phyloP scores from a whole-genome alignment of 2,329 filamentous ascomycete species.

The Trichoderma sp. region DNA sequence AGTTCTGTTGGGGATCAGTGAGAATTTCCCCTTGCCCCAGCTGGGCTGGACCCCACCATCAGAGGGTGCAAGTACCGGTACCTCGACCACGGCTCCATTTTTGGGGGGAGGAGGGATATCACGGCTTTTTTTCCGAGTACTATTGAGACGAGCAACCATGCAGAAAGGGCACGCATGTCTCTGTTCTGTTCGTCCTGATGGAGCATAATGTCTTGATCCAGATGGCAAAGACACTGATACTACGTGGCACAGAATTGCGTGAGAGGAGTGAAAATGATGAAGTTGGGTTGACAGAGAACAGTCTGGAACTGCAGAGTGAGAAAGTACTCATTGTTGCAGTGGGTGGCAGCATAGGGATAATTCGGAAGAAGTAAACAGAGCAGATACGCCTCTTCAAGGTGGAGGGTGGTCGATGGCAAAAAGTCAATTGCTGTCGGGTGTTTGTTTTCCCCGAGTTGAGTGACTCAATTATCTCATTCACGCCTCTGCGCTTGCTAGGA shows the following conservation, averaged over 20 bases:
- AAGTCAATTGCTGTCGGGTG: background rate
- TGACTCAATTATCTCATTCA: background rate
- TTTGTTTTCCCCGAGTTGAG: slow-evolving; percentile 4
- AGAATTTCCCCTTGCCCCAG: slow-evolving; percentile 28
- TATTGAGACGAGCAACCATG: slow-evolving; percentile 23
- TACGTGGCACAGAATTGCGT: background rate
- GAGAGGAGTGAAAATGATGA: background rate
- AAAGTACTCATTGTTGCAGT: no score
- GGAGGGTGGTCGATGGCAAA: background rate
- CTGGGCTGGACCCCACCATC: slow-evolving; percentile 21
- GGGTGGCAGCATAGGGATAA: no score
- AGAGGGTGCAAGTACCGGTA: slow-evolving; percentile 23
- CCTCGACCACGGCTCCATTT: background rate
- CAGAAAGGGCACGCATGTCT: background rate
- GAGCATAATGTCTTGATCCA: slow-evolving; percentile 1
- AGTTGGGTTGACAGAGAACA: no score
- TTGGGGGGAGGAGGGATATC: background rate
- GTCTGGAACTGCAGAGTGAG: no score
- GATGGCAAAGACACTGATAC: background rate
- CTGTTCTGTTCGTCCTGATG: background rate
- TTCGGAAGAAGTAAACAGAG: background rate
- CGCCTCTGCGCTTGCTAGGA: no score
- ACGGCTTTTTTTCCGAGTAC: slow-evolving; percentile 6
- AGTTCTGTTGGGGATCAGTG: slow-evolving; percentile 48
- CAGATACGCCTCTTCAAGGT: background rate